These are phyloP conservation scores for Malbranchea cinnamomea DNA, from an alignment of 2,329 filamentous ascomycete genomes.

Conservation along the genomic window DNA sequence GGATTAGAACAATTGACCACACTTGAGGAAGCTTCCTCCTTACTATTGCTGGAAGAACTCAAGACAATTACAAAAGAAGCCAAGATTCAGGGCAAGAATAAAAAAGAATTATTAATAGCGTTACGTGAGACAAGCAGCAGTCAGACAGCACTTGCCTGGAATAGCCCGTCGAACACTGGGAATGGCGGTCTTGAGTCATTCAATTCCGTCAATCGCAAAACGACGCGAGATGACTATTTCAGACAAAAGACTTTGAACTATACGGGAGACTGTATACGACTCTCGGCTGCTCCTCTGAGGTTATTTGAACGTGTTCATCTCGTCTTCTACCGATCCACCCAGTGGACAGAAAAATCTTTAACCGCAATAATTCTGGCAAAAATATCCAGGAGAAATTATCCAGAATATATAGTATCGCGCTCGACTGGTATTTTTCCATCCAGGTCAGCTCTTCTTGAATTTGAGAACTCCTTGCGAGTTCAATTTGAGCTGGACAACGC, in stretches of 20 bases:
- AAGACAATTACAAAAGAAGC: slow-evolving; percentile 72
- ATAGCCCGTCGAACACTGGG: slow-evolving; percentile 50
- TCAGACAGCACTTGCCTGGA: slow-evolving; percentile 60
- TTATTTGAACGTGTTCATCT: slow-evolving; percentile 90
- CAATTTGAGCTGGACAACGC: slow-evolving; percentile 71
- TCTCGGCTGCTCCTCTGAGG: slow-evolving; percentile 56
- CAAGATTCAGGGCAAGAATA: slow-evolving; percentile 77
- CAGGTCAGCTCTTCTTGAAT: slow-evolving; percentile 63
- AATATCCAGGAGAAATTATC: slow-evolving; percentile 76
- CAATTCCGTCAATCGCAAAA: slow-evolving; percentile 19
- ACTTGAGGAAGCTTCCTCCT: slow-evolving; percentile 66
- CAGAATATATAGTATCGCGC: slow-evolving; percentile 76
- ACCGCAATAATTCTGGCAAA: slow-evolving; percentile 90
- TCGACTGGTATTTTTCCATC: slow-evolving; percentile 80
- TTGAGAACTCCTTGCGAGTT: slow-evolving; percentile 69
- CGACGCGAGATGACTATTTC: slow-evolving; percentile 60
- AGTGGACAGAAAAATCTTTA: slow-evolving; percentile 94
- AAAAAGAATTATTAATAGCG: slow-evolving; percentile 61
- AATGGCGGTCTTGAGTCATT: slow-evolving; percentile 41
- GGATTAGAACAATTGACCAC: slow-evolving; percentile 59
- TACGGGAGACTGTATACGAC: slow-evolving; percentile 69
- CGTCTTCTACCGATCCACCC: slow-evolving; percentile 88
- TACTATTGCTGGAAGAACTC: slow-evolving; percentile 77
- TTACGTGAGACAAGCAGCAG: slow-evolving; percentile 58
- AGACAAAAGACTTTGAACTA: slow-evolving; percentile 59